Base-by-base conservation (phyloP, 2,329 filamentous ascomycete genomes). In the Ophiocordyceps australis region DNA sequence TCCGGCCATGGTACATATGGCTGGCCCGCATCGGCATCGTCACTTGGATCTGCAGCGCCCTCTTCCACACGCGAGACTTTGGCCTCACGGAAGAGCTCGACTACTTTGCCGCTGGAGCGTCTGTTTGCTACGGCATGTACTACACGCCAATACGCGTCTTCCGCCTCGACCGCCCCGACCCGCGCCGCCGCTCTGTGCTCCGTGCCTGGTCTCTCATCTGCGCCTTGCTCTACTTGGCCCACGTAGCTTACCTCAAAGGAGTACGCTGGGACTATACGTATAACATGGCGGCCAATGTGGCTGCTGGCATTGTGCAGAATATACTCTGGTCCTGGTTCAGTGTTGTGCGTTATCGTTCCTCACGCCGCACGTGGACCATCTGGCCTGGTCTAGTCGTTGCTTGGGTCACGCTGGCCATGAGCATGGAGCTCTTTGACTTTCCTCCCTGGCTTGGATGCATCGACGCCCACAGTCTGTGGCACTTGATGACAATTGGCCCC, bases 391-490 rank as follows among this genome's bases (percentile, higher is more conserved):
- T 94, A 42, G 82, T 86, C 35, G 86, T 95, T 24, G 78, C 79
- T 3, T 94, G 83, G 83, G 65, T 98, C 38, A 71, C 86, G 39
- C 56, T 86, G 45, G 83, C 80, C 19, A 98, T 98, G 89, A 86
- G 86, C 49, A 59, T 98, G 49, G 89, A 98, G 56, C 49, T 98
- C 38, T 68, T 95, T 35, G 89, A 98, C 50, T 98, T 98, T 42
- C 70, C 89, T 28, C 89, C 89, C 3, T 64, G 79, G 54, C 62
- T 67, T 47, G 79, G 81, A 7, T 72, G 76, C 48, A 52, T 98
- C 26, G 89, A 98, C 59, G 89, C 89, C 4, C 89, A 98, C 54
- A 85, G 80, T 42, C 50, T 98, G 34, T 98, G 89, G 89, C 89
- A 98, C 62, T 47, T 93, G 33, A 82, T 85, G 29, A 98, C 89